These are phyloP conservation scores for Yueomyces sinensis DNA, from an alignment of 805 yeast species.

Conservation along the genomic window DNA sequence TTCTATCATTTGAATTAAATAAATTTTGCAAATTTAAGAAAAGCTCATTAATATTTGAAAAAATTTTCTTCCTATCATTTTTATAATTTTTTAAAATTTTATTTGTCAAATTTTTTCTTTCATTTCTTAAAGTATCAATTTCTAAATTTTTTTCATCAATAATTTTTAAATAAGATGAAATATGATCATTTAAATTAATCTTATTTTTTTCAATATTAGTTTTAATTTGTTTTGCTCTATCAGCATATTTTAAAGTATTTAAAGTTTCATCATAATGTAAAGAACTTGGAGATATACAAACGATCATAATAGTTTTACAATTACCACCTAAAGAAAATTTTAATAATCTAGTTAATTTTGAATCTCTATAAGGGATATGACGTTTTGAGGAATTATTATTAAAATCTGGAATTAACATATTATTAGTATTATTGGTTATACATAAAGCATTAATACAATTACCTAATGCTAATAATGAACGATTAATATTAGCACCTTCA, in stretches of 20 bases:
- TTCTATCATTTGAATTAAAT: slow-evolving; percentile 28
- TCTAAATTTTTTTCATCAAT: slow-evolving; percentile 69
- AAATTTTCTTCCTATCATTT: slow-evolving; percentile 27
- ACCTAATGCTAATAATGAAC: slow-evolving; percentile 78
- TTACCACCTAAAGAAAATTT: slow-evolving; percentile 89
- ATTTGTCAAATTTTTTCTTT: slow-evolving; percentile 35
- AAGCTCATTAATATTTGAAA: slow-evolving; percentile 28
- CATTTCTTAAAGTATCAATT: slow-evolving; percentile 49
- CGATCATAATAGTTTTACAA: slow-evolving; percentile 93
- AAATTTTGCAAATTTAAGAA: slow-evolving; percentile 30
- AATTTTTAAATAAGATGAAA: slow-evolving; percentile 72
- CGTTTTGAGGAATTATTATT: slow-evolving; percentile 7
- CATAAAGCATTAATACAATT: slow-evolving; percentile 90
- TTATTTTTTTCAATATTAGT: slow-evolving; percentile 66
- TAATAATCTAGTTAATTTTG: slow-evolving; percentile 73
- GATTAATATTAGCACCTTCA: slow-evolving; percentile 91
- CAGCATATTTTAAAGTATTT: slow-evolving; percentile 83
- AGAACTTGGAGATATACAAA: slow-evolving; percentile 79
- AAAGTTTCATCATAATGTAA: slow-evolving; percentile 86
- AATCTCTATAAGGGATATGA: slow-evolving; percentile 86
- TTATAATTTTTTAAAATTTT: slow-evolving; percentile 26
- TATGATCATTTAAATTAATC: slow-evolving; percentile 67
- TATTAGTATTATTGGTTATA: slow-evolving; percentile 43
- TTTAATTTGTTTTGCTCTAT: slow-evolving; percentile 81
- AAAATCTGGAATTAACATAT: too few species aligned